phyloP scores from a whole-genome alignment of 2,329 filamentous ascomycete species.

The Alternaria angustiovoidea region DNA sequence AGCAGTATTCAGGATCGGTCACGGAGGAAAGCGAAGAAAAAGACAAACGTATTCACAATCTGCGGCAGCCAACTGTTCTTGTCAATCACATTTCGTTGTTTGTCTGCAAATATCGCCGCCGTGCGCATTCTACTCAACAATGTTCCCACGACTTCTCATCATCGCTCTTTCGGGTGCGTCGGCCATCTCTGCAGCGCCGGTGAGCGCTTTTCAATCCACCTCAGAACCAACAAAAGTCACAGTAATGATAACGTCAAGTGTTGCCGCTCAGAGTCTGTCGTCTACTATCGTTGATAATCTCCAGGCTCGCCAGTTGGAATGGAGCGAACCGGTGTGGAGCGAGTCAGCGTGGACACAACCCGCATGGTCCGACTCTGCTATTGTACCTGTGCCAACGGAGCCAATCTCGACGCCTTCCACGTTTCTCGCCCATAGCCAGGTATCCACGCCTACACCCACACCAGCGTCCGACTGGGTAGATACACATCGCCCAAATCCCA shows the following conservation, averaged over 20 bases:
- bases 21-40: background rate
- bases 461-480: background rate
- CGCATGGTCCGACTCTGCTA: background rate
- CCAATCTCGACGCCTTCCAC: background rate
- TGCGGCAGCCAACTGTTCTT: background rate
- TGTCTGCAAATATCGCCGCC: background rate
- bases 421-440: background rate
- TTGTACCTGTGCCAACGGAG: background rate
- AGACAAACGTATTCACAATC: background rate
- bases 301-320: background rate
- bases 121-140: background rate
- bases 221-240: background rate
- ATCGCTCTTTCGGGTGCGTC: background rate
- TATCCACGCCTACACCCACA: background rate
- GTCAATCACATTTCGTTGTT: background rate
- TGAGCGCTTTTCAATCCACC: background rate
- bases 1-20: background rate
- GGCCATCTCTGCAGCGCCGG: background rate
- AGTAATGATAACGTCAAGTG: background rate
- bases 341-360: background rate
- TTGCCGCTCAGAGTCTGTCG: background rate
- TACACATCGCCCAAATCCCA: background rate
- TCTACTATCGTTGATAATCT: background rate
- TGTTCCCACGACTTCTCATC: background rate
- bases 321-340: background rate